A percentile compares a stretch with the other conserved stretches of the same genome.
Conservation (phyloP, 2,329 filamentous ascomycete genomes). For the Colletotrichum shisoi region DNA sequence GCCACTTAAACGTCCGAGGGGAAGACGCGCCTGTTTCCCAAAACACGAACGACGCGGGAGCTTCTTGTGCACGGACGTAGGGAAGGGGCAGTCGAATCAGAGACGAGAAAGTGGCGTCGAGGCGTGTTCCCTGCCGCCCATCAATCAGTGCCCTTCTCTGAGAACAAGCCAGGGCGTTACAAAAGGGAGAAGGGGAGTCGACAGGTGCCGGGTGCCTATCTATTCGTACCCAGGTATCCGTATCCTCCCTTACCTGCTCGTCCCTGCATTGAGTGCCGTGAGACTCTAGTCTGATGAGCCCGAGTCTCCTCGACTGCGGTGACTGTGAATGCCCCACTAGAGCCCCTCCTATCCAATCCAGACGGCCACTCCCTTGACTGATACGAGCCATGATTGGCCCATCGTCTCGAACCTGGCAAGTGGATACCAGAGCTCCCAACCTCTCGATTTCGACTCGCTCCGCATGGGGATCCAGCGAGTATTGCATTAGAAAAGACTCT, state of each 20-base stretch:
- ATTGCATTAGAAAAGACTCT: conserved; percentile 26
- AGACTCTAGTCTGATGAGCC: neutral
- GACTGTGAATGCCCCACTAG: neutral
- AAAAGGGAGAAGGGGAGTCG: neutral
- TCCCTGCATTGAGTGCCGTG: neutral
- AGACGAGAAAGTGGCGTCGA: neutral
- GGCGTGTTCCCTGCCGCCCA: conserved; percentile 20
- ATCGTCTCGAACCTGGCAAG: conserved; percentile 31
- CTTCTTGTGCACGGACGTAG: conserved; percentile 4
- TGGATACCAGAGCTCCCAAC: conserved; percentile 43
- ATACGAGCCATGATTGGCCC: conserved; percentile 23
- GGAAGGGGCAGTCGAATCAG: neutral
- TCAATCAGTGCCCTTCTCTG: conserved; percentile 10
- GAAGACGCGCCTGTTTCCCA: conserved; percentile 16
- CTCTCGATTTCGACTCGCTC: conserved; percentile 47
- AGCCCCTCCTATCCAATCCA: conserved; percentile 24
- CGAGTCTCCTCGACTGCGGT: conserved; percentile 2
- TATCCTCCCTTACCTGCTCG: neutral
- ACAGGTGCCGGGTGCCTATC: neutral
- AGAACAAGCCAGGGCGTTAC: neutral
- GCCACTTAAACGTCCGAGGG: conserved; percentile 33
- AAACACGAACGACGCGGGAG: conserved; percentile 20
- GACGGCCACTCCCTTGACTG: conserved; percentile 26
- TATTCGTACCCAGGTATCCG: no score
- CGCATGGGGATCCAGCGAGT: conserved; percentile 24